Conservation (phyloP, 1,139 yeast species). For the Yamadazyma kanchanaburiensis region DNA sequence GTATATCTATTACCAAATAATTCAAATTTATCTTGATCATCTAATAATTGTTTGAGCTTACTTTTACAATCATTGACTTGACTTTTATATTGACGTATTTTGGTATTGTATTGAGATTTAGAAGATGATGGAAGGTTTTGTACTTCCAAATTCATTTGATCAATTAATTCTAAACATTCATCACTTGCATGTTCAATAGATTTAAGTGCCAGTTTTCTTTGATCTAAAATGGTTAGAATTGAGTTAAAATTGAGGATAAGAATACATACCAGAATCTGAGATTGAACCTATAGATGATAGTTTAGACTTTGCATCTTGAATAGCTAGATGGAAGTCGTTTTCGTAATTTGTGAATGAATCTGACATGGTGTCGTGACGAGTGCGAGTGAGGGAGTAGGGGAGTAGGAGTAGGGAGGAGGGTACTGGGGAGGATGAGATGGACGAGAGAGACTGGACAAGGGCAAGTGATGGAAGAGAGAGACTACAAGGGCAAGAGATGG, state of each 20-base stretch:
- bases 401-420: not conserved
- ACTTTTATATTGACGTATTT: slow-evolving; percentile 62
- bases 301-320: slow-evolving; percentile 67
- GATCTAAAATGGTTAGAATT: slow-evolving; percentile 30
- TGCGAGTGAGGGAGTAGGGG: not conserved
- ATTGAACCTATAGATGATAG: slow-evolving; percentile 54
- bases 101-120: slow-evolving; percentile 66
- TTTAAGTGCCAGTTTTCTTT: slow-evolving; percentile 48
- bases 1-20: slow-evolving; percentile 60
- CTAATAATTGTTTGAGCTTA: slow-evolving; percentile 49
- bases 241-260: not conserved
- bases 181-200: slow-evolving; percentile 61
- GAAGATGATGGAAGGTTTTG: slow-evolving; percentile 73
- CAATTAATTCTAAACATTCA: slow-evolving; percentile 70
- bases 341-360: slow-evolving; percentile 70
- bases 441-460: too few species aligned
- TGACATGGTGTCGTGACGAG: too few species aligned
- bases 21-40: slow-evolving; percentile 62
- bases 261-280: slow-evolving; percentile 44
- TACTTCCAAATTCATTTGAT: slow-evolving; percentile 78
- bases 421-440: not conserved
- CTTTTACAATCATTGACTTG: slow-evolving; percentile 59
- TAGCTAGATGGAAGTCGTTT: slow-evolving; percentile 68
- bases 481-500: too few species aligned
- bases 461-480: too few species aligned